These are phyloP conservation scores for Agapanthus africanus DNA, from an alignment of 106 monocot genomes.

Conservation along the genomic window DNA sequence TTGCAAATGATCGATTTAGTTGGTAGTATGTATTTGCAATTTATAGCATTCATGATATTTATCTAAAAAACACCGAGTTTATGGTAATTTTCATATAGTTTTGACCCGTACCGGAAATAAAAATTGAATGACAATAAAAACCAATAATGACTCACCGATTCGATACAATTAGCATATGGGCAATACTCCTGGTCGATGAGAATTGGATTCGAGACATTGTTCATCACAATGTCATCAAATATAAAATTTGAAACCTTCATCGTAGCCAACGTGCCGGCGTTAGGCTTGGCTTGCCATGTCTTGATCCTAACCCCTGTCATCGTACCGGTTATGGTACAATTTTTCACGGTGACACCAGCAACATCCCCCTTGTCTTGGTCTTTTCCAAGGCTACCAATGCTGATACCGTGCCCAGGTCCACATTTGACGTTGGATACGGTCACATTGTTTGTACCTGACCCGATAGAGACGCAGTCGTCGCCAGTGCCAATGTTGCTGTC, in stretches of 20 bases:
- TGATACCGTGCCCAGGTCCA: constrained; percentile 56
- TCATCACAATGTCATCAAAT: constrained; percentile 21
- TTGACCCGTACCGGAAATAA: neutral
- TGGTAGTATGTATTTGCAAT: too few species aligned
- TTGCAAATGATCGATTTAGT: too few species aligned
- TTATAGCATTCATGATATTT: too few species aligned
- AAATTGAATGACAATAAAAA: neutral
- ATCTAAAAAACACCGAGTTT: too few species aligned
- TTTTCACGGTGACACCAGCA: constrained; percentile 5
- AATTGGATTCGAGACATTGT: constrained; percentile 25
- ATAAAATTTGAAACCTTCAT: neutral
- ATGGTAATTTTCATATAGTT: too few species aligned
- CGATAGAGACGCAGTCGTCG: constrained; percentile 48
- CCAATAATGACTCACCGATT: constrained; percentile 5
- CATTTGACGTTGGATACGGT: constrained; percentile 28
- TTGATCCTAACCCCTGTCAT: constrained; percentile 29
- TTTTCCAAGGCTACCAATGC: constrained; percentile 29
- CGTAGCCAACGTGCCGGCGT: neutral
- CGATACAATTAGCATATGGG: constrained; percentile 11
- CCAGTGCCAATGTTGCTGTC: neutral
- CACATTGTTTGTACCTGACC: constrained; percentile 37
- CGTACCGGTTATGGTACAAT: constrained; percentile 24
- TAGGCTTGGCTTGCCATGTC: constrained; percentile 13
- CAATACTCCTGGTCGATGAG: constrained; percentile 32
- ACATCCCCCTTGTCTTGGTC: constrained; percentile 12